Conservation (phyloP, 345 rosid genomes). For the Hibiscus mutabilis region DNA sequence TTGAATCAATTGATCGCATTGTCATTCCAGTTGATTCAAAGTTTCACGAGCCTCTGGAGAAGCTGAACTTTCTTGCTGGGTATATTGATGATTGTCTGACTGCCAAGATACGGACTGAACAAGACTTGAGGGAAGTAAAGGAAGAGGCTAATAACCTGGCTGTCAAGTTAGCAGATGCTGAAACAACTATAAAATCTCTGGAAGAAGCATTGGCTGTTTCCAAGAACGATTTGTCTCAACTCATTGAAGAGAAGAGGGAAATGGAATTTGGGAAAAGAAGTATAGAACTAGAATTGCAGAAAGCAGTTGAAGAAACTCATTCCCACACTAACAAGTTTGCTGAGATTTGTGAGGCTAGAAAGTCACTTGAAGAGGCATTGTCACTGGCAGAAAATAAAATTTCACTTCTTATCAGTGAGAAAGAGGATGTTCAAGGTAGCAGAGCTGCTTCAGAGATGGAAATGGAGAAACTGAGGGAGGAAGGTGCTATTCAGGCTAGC, state of each 20-base stretch:
- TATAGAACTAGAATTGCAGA: constrained; percentile 52
- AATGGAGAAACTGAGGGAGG: constrained; percentile 47
- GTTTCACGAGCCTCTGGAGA: constrained; percentile 50
- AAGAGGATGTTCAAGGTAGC: constrained; percentile 58
- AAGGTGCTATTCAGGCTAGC: constrained; percentile 38
- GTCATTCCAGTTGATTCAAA: constrained; percentile 39
- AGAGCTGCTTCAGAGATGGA: constrained; percentile 46
- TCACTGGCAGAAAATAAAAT: constrained; percentile 47
- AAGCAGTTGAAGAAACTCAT: constrained; percentile 46
- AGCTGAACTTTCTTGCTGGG: constrained; percentile 52
- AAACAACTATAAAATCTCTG: constrained; percentile 32
- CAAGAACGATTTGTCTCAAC: constrained; percentile 37
- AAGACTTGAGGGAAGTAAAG: constrained; percentile 41
- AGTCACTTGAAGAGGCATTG: constrained; percentile 63
- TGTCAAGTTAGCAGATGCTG: constrained; percentile 45
- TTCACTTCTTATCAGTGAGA: constrained; percentile 47
- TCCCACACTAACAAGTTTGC: constrained; percentile 38
- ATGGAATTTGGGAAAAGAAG: constrained; percentile 40
- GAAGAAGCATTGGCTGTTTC: constrained; percentile 47
- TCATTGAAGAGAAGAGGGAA: constrained; percentile 46
- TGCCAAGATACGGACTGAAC: constrained; percentile 40
- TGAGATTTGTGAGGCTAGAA: constrained; percentile 35
- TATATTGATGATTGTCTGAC: constrained; percentile 50
- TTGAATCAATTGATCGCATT: constrained; percentile 43
- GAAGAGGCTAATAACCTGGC: constrained; percentile 40